These are phyloP conservation scores for Boletus vinaceobasis DNA, from an alignment of 768 basidiomycete species.

Conservation along the genomic window DNA sequence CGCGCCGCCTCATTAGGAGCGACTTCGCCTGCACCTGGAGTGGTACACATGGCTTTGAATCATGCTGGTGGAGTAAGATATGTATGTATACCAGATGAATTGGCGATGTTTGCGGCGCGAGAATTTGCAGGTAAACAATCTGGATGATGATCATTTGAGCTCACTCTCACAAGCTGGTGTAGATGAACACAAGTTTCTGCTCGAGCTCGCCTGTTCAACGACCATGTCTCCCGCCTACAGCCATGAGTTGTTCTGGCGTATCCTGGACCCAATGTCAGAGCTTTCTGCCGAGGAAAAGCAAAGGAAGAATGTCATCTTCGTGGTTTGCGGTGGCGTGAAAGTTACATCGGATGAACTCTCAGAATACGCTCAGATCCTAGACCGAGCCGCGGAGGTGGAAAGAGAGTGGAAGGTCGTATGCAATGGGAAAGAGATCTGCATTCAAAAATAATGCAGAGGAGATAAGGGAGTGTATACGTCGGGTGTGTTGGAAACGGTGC, in stretches of 20 bases:
- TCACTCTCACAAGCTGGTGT: background rate
- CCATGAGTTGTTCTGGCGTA: slow-evolving; percentile 47
- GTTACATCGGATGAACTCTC: slow-evolving; percentile 50
- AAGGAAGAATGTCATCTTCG: slow-evolving; percentile 16
- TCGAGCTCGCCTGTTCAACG: slow-evolving; percentile 72
- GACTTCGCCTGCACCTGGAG: slow-evolving; percentile 55
- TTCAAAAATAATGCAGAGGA: slow-evolving; percentile 15
- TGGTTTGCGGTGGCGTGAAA: slow-evolving; percentile 53
- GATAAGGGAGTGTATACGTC: background rate
- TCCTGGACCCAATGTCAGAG: slow-evolving; percentile 22
- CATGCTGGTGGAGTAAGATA: slow-evolving; percentile 54
- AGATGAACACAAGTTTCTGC: slow-evolving; percentile 76
- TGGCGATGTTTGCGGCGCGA: slow-evolving; percentile 59
- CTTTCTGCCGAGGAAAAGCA: slow-evolving; percentile 23
- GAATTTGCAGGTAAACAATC: slow-evolving; percentile 53
- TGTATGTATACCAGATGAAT: slow-evolving; percentile 62
- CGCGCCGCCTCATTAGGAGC: slow-evolving; percentile 72
- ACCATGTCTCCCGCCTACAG: slow-evolving; percentile 67
- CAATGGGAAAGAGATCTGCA: slow-evolving; percentile 25
- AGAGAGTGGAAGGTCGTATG: slow-evolving; percentile 28
- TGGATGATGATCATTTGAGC: background rate
- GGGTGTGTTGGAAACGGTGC: slow-evolving; percentile 13
- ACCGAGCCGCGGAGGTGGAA: slow-evolving; percentile 31
- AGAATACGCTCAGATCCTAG: slow-evolving; percentile 44
- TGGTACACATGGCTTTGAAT: slow-evolving; percentile 63